Conservation (phyloP, 2,329 filamentous ascomycete genomes). For the Xylaria sp. region DNA sequence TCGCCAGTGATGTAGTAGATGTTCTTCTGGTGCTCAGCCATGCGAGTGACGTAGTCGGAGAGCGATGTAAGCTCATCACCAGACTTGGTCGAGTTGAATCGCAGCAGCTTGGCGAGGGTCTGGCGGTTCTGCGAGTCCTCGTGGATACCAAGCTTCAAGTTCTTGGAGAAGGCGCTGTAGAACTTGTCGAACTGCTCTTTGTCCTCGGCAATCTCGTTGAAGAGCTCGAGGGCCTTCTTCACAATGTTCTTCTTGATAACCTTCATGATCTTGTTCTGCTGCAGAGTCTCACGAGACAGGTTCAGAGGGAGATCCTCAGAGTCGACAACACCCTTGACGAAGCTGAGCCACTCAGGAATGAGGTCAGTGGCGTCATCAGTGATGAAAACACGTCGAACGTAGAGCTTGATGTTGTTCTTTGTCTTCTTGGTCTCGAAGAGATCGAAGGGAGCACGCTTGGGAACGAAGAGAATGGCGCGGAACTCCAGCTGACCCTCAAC, state of each 20-base stretch:
- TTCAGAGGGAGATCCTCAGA: constrained; percentile 99
- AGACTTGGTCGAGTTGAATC: constrained; percentile 99
- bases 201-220: constrained; percentile 98
- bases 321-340: constrained; percentile 99
- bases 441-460: constrained; percentile 99
- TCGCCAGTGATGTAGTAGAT: constrained; percentile 99
- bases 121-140: constrained; percentile 98
- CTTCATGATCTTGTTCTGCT: constrained; percentile 99
- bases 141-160: constrained; percentile 99
- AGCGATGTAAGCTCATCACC: constrained; percentile 95
- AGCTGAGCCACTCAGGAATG: constrained; percentile 98
- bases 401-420: constrained; percentile 99
- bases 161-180: constrained; percentile 99
- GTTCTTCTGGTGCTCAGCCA: constrained; percentile 99
- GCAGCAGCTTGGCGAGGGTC: constrained; percentile 93
- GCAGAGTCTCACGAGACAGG: constrained; percentile 98
- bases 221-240: constrained; percentile 99
- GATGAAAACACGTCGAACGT: constrained; percentile 99
- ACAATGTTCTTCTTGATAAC: constrained; percentile 99
- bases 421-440: constrained; percentile 99
- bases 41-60: constrained; percentile 96
- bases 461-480: constrained; percentile 98
- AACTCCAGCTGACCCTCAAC: constrained; percentile 99
- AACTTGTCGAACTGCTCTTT: constrained; percentile 99
- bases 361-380: constrained; percentile 99